These are phyloP conservation scores for Hypericum androsaemum DNA, from an alignment of 345 rosid genomes.

Conservation along the genomic window DNA sequence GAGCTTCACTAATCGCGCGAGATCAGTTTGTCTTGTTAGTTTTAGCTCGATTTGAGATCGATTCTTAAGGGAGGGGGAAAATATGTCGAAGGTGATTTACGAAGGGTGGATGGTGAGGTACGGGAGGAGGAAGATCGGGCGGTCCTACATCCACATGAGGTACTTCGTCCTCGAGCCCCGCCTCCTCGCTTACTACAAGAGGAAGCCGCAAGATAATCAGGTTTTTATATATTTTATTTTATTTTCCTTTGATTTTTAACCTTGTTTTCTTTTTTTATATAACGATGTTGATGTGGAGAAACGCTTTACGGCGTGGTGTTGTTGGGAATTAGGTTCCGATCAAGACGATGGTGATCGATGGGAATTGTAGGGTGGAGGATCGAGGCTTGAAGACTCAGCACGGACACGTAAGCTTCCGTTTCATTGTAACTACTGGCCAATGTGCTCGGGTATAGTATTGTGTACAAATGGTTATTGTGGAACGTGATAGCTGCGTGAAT, in stretches of 20 bases:
- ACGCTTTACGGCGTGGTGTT: too few relatives aligned
- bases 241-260: background rate
- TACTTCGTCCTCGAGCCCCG: slow-evolving; percentile 88
- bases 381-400: slow-evolving; percentile 98
- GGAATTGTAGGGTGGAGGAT: slow-evolving; percentile 98
- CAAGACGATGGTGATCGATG: slow-evolving; percentile 87
- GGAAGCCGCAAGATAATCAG: slow-evolving; percentile 91
- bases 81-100: slow-evolving; percentile 75
- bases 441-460: too few relatives aligned
- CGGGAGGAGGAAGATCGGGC: slow-evolving; percentile 94
- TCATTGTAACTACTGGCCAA: too few relatives aligned
- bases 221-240: slow-evolving; percentile 23
- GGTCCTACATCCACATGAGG: slow-evolving; percentile 95
- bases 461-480: too few relatives aligned
- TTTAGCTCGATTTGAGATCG: slow-evolving; percentile 3
- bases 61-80: slow-evolving; percentile 3
- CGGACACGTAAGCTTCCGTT: slow-evolving; percentile 91
- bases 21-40: background rate
- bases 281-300: background rate
- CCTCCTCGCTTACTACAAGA: slow-evolving; percentile 95
- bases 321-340: slow-evolving; percentile 66
- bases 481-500: too few relatives aligned
- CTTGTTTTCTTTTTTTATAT: background rate
- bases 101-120: slow-evolving; percentile 99
- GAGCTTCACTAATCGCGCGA: slow-evolving; percentile 18